A percentile compares a stretch with the other conserved stretches of the same genome.
phyloP scores from a whole-genome alignment of 257 asterid species.

The Fraxinus cuspidata region DNA sequence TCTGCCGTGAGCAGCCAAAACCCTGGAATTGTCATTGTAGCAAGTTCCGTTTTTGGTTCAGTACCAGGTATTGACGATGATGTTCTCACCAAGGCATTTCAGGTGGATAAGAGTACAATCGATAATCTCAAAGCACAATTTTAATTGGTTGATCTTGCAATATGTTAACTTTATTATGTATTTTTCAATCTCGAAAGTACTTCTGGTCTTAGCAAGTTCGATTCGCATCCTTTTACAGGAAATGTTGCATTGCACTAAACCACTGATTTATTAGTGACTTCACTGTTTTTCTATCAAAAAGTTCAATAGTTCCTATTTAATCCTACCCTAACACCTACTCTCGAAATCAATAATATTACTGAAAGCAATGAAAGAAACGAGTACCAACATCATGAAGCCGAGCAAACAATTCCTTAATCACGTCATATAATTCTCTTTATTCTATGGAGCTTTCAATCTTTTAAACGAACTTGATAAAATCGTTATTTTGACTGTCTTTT shows the following conservation, averaged over 20 bases:
- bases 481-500: too few species aligned
- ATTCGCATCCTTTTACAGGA: too few species aligned
- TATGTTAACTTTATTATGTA: not conserved
- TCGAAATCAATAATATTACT: too few species aligned
- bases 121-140: constrained; percentile 4
- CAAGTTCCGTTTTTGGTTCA: constrained; percentile 17
- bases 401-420: too few species aligned
- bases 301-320: too few species aligned
- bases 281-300: too few species aligned
- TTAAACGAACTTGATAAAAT: not conserved
- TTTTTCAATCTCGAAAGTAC: not conserved
- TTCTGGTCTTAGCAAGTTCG: not conserved
- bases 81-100: constrained; percentile 24
- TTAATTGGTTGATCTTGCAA: not conserved
- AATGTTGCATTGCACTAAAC: too few species aligned
- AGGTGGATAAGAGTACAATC: constrained; percentile 16
- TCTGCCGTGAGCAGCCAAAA: constrained; percentile 17
- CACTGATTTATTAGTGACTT: too few species aligned
- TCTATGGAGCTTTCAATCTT: not conserved
- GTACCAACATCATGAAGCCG: too few species aligned
- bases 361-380: too few species aligned
- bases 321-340: too few species aligned
- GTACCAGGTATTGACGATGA: constrained; percentile 15
- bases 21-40: constrained; percentile 15
- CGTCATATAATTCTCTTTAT: not conserved